A percentile compares a stretch with the other conserved stretches of the same genome.
phyloP scores from a whole-genome alignment of 257 asterid species.

The Henckelia pumila region DNA sequence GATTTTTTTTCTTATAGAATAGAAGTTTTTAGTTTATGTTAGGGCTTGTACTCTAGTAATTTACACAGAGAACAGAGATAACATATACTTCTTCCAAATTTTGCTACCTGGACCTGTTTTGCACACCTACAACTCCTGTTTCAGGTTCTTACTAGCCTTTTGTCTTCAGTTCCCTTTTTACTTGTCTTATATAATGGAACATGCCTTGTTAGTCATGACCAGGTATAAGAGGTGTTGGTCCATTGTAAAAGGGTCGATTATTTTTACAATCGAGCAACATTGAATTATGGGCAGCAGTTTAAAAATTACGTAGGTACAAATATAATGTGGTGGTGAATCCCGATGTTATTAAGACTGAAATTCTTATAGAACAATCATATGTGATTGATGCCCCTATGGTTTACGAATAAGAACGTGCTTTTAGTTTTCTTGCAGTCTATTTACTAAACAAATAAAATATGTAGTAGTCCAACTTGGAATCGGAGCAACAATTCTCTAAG shows the following conservation, averaged over 20 bases:
- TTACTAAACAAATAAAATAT: too few species aligned
- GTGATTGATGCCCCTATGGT: background rate
- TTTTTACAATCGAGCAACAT: background rate
- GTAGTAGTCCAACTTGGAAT: too few species aligned
- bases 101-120: background rate
- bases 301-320: background rate
- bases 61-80: background rate
- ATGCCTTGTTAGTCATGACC: background rate
- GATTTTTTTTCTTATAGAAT: background rate
- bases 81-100: background rate
- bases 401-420: too few species aligned
- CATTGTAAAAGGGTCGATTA: background rate
- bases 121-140: background rate
- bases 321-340: too few species aligned
- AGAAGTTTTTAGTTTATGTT: too few species aligned
- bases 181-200: background rate
- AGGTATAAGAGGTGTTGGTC: background rate
- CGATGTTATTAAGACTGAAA: too few species aligned
- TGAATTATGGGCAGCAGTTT: background rate
- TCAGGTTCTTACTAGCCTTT: background rate
- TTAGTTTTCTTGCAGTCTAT: too few species aligned
- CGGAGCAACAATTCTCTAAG: too few species aligned
- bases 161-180: background rate
- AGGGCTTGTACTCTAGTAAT: background rate
- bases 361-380: too few species aligned